Evolutionary conservation across 1,139 yeast genomes (phyloP).

Genomic region (Taphrina flavorubra): DNA sequence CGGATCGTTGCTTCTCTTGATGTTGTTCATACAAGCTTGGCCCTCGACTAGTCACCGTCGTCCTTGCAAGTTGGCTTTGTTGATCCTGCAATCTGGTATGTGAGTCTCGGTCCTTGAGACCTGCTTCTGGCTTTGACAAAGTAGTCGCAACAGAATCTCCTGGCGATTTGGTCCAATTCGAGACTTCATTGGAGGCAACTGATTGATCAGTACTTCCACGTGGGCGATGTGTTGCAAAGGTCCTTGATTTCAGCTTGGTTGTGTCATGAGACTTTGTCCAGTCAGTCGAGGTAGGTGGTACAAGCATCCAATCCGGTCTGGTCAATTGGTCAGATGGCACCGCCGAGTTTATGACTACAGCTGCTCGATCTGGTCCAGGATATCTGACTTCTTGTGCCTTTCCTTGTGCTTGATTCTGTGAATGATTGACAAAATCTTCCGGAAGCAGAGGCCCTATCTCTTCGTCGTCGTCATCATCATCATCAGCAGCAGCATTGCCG

Average conservation of each 20-base stretch:
- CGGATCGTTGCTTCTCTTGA: constrained; percentile 43
- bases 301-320: constrained; percentile 46
- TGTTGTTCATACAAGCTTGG: constrained; percentile 24
- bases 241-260: constrained; percentile 44
- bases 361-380: too few relatives aligned
- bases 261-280: constrained; percentile 42
- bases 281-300: constrained; percentile 45
- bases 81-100: background rate
- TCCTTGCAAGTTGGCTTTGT: background rate
- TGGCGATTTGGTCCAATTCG: constrained; percentile 39
- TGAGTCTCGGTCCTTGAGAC: background rate
- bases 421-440: background rate
- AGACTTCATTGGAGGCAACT: background rate
- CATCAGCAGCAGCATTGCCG: constrained; percentile 5
- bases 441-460: constrained; percentile 45
- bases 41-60: background rate
- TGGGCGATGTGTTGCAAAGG: constrained; percentile 36
- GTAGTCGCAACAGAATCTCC: constrained; percentile 36
- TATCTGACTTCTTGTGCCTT: too few relatives aligned
- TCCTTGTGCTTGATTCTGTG: background rate
- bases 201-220: background rate
- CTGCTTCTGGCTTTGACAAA: background rate
- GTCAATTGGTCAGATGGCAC: too few relatives aligned
- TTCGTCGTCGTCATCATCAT: constrained; percentile 42
- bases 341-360: too few relatives aligned